Conservation (phyloP, 495 filamentous ascomycete genomes). For the Schizothecium vesticola region DNA sequence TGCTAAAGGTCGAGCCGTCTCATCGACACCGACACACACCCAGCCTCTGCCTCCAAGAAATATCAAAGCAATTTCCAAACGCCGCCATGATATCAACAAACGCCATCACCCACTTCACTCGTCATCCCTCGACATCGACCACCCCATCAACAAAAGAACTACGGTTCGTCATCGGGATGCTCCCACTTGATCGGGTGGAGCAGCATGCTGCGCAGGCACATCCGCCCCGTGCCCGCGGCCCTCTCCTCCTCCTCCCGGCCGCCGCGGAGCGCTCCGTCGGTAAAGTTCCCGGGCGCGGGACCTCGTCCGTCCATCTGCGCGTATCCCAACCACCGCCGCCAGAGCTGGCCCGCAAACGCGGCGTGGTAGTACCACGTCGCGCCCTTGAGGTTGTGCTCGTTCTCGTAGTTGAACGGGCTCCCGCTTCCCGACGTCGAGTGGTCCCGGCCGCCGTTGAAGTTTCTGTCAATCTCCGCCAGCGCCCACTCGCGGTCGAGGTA, state of each 20-base stretch:
- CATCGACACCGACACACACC: not conserved
- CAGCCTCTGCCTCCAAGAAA: not conserved
- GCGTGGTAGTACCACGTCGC: slow-evolving; percentile 94
- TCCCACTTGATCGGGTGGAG: slow-evolving; percentile 85
- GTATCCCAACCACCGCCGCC: slow-evolving; percentile 83
- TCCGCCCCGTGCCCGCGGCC: slow-evolving; percentile 55
- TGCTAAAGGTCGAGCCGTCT: not conserved
- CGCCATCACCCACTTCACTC: not conserved
- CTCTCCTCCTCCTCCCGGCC: slow-evolving; percentile 64
- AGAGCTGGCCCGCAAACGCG: slow-evolving; percentile 75
- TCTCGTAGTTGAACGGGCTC: slow-evolving; percentile 67
- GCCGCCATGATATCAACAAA: not conserved
- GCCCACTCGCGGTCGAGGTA: slow-evolving; percentile 82
- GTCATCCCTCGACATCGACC: not conserved
- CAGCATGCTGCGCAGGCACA: slow-evolving; percentile 87
- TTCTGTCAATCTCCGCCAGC: slow-evolving; percentile 62
- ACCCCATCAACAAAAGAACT: not conserved
- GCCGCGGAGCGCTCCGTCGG: slow-evolving; percentile 46
- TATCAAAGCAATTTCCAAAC: not conserved
- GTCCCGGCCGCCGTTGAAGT: slow-evolving; percentile 82
- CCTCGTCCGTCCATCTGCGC: slow-evolving; percentile 58
- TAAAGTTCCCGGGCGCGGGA: slow-evolving; percentile 65
- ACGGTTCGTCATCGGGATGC: slow-evolving; percentile 30
- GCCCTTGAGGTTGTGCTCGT: slow-evolving; percentile 85
- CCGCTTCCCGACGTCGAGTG: slow-evolving; percentile 63